phyloP scores from a whole-genome alignment of 768 basidiomycete genomes.

The Gloeopeniophorella convolvens region DNA sequence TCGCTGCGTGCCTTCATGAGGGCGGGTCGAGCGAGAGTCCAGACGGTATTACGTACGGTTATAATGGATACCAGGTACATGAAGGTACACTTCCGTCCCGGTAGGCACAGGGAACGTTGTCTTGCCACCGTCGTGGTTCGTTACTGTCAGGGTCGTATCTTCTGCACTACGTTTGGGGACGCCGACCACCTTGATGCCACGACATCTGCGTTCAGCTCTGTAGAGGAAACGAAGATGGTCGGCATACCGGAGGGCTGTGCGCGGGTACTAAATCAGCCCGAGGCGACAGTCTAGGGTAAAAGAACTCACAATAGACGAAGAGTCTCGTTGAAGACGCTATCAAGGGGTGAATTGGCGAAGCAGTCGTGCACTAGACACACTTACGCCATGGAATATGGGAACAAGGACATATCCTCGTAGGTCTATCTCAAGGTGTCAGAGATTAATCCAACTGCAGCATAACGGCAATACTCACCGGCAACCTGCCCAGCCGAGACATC shows the following conservation, averaged over 20 bases:
- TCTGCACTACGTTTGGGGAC: conserved; percentile 42
- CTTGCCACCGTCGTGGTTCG: conserved; percentile 34
- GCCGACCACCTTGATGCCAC: conserved; percentile 34
- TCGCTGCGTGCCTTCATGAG: conserved; percentile 30
- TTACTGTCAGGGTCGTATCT: conserved; percentile 37
- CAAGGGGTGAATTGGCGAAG: background rate
- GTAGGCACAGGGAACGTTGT: conserved; percentile 37
- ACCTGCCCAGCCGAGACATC: conserved; percentile 26
- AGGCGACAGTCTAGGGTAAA: background rate
- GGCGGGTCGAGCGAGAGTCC: background rate
- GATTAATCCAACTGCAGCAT: no score
- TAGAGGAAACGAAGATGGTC: background rate
- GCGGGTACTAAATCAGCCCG: background rate
- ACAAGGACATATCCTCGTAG: conserved; percentile 22
- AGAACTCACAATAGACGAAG: conserved; percentile 33
- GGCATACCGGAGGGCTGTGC: conserved; percentile 10
- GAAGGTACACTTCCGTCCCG: conserved; percentile 34
- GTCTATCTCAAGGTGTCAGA: no score
- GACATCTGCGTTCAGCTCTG: background rate
- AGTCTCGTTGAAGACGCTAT: conserved; percentile 45
- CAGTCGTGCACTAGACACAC: background rate
- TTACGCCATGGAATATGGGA: conserved; percentile 20
- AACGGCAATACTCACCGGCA: conserved; percentile 2
- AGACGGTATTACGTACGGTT: conserved; percentile 34
- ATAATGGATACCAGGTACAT: conserved; percentile 40